Conservation (phyloP, 176 grass and related monocot species). For the Bonia amplexicaulis region DNA sequence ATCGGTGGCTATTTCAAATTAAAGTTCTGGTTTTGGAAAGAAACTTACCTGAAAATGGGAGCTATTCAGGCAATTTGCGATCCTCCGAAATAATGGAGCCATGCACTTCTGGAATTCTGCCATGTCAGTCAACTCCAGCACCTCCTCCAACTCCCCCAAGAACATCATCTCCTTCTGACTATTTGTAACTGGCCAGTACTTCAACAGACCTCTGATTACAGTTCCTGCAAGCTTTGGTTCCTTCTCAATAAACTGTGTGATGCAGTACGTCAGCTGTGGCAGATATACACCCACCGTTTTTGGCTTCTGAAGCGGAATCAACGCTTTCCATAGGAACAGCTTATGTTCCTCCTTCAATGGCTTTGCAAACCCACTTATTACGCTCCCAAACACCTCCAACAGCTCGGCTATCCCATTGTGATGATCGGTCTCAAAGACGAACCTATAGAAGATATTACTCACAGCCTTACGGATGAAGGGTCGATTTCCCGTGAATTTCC, state of each 20-base stretch:
- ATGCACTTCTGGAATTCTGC: slow-evolving; percentile 87
- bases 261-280: slow-evolving; percentile 79
- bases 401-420: slow-evolving; percentile 88
- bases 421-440: slow-evolving; percentile 66
- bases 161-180: slow-evolving; percentile 98
- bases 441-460: slow-evolving; percentile 82
- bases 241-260: slow-evolving; percentile 91
- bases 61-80: slow-evolving; percentile 78
- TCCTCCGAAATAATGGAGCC: slow-evolving; percentile 66
- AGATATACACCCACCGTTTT: slow-evolving; percentile 73
- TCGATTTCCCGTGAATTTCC: slow-evolving; percentile 82
- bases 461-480: slow-evolving; percentile 86
- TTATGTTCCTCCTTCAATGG: slow-evolving; percentile 94
- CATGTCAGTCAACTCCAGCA: slow-evolving; percentile 75
- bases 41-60: slow-evolving; percentile 83
- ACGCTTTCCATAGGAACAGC: slow-evolving; percentile 73
- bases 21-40: slow-evolving; percentile 13
- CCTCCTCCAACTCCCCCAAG: slow-evolving; percentile 91
- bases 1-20: background rate
- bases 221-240: slow-evolving; percentile 73
- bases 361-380: slow-evolving; percentile 85
- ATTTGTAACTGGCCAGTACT: slow-evolving; percentile 87
- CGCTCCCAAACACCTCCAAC: slow-evolving; percentile 81
- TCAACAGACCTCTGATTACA: slow-evolving; percentile 78
- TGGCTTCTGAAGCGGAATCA: slow-evolving; percentile 80